These are phyloP conservation scores for Malania oleifera DNA, from an alignment of 164 flowering plant genomes.

Conservation along the genomic window DNA sequence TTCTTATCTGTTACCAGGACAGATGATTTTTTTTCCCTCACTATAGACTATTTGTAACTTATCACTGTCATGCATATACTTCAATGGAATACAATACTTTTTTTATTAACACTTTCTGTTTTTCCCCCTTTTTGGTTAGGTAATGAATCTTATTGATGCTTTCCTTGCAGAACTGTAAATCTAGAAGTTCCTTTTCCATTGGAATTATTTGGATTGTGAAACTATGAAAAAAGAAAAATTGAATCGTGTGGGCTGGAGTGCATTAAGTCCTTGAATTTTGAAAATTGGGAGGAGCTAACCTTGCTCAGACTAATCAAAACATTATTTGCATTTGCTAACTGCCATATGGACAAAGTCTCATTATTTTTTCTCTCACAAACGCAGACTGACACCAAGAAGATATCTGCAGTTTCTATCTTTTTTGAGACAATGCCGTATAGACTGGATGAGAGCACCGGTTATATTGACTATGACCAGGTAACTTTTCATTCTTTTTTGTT, in stretches of 20 bases:
- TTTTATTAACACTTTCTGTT: too few relatives aligned
- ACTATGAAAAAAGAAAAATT: too few relatives aligned
- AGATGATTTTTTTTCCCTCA: too few relatives aligned
- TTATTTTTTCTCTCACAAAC: conserved; percentile 8
- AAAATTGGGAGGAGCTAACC: background rate
- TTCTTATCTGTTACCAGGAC: too few relatives aligned
- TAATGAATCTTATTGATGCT: too few relatives aligned
- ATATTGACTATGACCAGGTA: conserved; percentile 77
- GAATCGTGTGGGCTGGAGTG: background rate
- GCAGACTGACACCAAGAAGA: conserved; percentile 86
- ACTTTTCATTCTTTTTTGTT: background rate
- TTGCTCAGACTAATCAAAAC: background rate
- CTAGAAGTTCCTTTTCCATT: too few relatives aligned
- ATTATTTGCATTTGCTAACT: background rate
- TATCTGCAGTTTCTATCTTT: conserved; percentile 75
- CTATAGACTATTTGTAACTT: too few relatives aligned
- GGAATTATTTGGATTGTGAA: too few relatives aligned
- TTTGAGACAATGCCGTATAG: conserved; percentile 88
- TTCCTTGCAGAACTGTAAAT: too few relatives aligned
- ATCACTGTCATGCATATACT: too few relatives aligned
- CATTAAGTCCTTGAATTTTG: background rate
- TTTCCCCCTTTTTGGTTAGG: too few relatives aligned
- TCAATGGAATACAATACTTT: too few relatives aligned
- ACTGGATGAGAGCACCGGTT: conserved; percentile 72
- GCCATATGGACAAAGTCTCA: background rate